These are phyloP conservation scores for Chaetomiaceae sp. DNA, from an alignment of 2,329 filamentous ascomycete species.

Conservation along the genomic window DNA sequence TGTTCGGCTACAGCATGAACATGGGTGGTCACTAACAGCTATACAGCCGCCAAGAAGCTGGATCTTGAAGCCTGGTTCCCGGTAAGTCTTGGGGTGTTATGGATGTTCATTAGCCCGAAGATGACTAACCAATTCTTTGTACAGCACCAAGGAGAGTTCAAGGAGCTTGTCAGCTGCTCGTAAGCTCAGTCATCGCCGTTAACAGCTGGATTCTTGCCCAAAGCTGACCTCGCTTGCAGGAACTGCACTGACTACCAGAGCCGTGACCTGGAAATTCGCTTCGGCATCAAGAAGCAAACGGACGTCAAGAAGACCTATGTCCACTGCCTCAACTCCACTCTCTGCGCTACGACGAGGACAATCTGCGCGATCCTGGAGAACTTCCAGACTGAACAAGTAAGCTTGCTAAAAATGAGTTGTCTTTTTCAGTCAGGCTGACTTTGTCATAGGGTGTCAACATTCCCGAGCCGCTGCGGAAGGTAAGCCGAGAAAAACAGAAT, in stretches of 20 bases:
- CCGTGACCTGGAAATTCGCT: slow-evolving; percentile 86
- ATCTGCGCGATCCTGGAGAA: slow-evolving; percentile 95
- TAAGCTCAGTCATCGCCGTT: slow-evolving; percentile 1
- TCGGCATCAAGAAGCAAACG: slow-evolving; percentile 78
- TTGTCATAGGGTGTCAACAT: slow-evolving; percentile 62
- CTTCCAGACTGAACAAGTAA: slow-evolving; percentile 81
- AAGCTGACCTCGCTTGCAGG: slow-evolving; percentile 6
- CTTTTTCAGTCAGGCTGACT: slow-evolving; percentile 8
- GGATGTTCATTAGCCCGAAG: not conserved
- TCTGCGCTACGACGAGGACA: slow-evolving; percentile 86
- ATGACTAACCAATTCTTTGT: not conserved
- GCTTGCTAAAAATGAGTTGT: slow-evolving; percentile 22
- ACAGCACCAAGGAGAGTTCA: slow-evolving; percentile 83
- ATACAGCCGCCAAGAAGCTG: slow-evolving; percentile 70
- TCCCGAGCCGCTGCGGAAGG: slow-evolving; percentile 72
- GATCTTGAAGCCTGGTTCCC: slow-evolving; percentile 97
- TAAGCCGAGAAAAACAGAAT: slow-evolving; percentile 6
- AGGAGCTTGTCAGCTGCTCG: slow-evolving; percentile 93
- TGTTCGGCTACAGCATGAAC: not conserved
- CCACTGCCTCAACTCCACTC: slow-evolving; percentile 72
- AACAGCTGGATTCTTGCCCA: too few species aligned
- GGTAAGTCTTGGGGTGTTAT: slow-evolving; percentile 35
- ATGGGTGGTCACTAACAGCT: not conserved
- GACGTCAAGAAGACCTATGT: slow-evolving; percentile 89
- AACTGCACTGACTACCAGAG: slow-evolving; percentile 99